phyloP scores from a whole-genome alignment of 371 early-diverging fungal species.

The Mortierella sp. region DNA sequence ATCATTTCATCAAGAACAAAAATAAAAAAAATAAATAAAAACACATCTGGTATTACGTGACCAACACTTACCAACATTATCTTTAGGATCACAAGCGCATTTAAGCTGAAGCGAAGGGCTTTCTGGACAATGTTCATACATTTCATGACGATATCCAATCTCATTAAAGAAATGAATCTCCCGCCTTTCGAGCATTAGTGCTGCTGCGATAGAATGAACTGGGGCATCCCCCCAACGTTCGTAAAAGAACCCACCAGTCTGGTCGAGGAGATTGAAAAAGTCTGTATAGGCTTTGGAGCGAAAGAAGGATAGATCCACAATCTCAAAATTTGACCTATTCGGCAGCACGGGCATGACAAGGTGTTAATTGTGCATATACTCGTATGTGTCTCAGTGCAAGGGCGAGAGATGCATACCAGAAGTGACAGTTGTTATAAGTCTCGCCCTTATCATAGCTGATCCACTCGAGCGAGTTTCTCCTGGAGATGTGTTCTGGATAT shows the following conservation, averaged over 20 bases:
- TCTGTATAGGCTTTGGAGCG: constrained; percentile 79
- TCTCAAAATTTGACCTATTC: constrained; percentile 89
- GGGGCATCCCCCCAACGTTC: constrained; percentile 99
- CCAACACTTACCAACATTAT: constrained; percentile 50
- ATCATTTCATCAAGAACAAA: background rate
- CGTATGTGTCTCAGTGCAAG: background rate
- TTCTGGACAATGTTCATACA: constrained; percentile 79
- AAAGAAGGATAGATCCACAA: constrained; percentile 84
- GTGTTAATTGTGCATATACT: background rate
- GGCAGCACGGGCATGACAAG: background rate
- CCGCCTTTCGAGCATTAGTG: constrained; percentile 79
- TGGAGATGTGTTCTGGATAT: constrained; percentile 63
- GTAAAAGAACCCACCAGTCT: constrained; percentile 91
- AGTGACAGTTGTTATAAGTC: constrained; percentile 82
- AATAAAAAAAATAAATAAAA: background rate
- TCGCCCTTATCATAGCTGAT: constrained; percentile 65
- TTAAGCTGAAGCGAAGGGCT: constrained; percentile 63
- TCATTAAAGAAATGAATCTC: constrained; percentile 95
- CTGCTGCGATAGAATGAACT: constrained; percentile 92
- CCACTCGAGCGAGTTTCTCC: constrained; percentile 62
- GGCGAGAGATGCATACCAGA: constrained; percentile 67
- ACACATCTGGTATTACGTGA: background rate
- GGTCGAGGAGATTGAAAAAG: constrained; percentile 87
- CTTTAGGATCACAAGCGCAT: constrained; percentile 65
- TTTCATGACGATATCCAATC: constrained; percentile 84